These are phyloP conservation scores for Irpex sp. DNA, from an alignment of 1,284 basidiomycete genomes.

Conservation along the genomic window DNA sequence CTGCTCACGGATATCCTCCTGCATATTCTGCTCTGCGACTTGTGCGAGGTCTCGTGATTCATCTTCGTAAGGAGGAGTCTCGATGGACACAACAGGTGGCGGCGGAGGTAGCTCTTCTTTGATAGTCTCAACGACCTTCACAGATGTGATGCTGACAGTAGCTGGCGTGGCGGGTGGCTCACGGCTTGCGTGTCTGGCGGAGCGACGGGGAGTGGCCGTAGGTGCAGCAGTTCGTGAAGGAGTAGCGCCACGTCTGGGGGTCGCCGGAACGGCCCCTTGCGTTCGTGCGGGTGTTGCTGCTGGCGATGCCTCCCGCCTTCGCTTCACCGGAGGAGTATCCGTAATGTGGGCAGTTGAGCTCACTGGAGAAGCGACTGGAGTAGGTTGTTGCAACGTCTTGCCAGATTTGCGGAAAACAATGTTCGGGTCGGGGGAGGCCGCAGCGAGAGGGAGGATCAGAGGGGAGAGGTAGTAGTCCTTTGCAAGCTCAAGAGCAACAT, in stretches of 20 bases:
- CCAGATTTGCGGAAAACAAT: constrained; percentile 70
- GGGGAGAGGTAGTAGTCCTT: constrained; percentile 56
- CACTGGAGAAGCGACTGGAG: constrained; percentile 28
- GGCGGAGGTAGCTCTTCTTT: constrained; percentile 42
- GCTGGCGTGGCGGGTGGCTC: constrained; percentile 18
- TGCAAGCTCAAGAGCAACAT: constrained; percentile 67
- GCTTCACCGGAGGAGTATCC: constrained; percentile 48
- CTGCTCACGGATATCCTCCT: constrained; percentile 69
- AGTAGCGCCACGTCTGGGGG: constrained; percentile 13
- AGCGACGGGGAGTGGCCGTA: constrained; percentile 37
- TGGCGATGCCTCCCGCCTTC: constrained; percentile 61
- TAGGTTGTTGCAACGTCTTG: constrained; percentile 23
- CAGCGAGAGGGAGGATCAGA: constrained; percentile 65
- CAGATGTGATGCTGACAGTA: constrained; percentile 28
- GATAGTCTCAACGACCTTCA: constrained; percentile 32
- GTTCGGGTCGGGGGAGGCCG: constrained; percentile 75
- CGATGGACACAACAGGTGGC: constrained; percentile 41
- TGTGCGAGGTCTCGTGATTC: constrained; percentile 47
- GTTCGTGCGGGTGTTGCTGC: constrained; percentile 16
- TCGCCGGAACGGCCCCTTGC: constrained; percentile 9
- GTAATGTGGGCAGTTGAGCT: constrained; percentile 15
- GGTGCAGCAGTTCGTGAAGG: constrained; percentile 24
- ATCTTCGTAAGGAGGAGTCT: constrained; percentile 55
- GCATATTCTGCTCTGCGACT: constrained; percentile 58
- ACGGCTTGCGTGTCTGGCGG: constrained; percentile 52